Evolutionary conservation across 1,139 yeast species (phyloP).

Genomic region (Kurtzmaniella quercitrusa): DNA sequence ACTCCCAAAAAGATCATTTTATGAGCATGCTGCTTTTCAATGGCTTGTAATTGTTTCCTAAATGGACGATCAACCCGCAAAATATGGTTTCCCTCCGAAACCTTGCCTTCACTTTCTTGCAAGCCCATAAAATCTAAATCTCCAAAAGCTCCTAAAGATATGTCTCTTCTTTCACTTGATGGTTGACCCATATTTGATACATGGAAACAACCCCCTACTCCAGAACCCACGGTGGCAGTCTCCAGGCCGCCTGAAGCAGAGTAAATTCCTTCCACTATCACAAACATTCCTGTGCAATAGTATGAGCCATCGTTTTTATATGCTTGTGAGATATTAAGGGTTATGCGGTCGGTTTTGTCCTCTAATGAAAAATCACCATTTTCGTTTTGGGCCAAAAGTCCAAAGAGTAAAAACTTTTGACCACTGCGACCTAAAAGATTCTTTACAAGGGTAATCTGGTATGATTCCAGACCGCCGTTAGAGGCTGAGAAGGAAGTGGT

Average conservation of each 20-base stretch:
- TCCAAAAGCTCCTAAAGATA: conserved; percentile 68
- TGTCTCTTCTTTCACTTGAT: conserved; percentile 73
- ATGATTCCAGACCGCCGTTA: conserved; percentile 19
- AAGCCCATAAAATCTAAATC: conserved; percentile 76
- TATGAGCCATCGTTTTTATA: conserved; percentile 64
- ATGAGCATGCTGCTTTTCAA: conserved; percentile 58
- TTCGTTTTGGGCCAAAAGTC: conserved; percentile 60
- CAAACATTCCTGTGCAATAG: conserved; percentile 75
- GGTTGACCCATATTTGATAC: conserved; percentile 84
- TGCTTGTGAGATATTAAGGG: conserved; percentile 63
- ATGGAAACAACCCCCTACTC: conserved; percentile 54
- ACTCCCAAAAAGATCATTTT: conserved; percentile 69
- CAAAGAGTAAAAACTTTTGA: conserved; percentile 70
- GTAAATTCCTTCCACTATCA: conserved; percentile 82
- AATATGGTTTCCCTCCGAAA: conserved; percentile 21
- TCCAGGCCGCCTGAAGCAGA: conserved; percentile 53
- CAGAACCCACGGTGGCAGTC: conserved; percentile 21
- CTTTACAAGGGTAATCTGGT: conserved; percentile 71
- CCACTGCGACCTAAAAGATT: conserved; percentile 85
- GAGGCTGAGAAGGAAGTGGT: conserved; percentile 25
- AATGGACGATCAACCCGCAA: conserved; percentile 58
- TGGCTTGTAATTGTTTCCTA: conserved; percentile 46
- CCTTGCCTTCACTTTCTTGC: conserved; percentile 32
- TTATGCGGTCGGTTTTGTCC: conserved; percentile 78
- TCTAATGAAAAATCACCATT: conserved; percentile 73